phyloP scores from a whole-genome alignment of 768 basidiomycete species.

The Pulveroboletus frians region DNA sequence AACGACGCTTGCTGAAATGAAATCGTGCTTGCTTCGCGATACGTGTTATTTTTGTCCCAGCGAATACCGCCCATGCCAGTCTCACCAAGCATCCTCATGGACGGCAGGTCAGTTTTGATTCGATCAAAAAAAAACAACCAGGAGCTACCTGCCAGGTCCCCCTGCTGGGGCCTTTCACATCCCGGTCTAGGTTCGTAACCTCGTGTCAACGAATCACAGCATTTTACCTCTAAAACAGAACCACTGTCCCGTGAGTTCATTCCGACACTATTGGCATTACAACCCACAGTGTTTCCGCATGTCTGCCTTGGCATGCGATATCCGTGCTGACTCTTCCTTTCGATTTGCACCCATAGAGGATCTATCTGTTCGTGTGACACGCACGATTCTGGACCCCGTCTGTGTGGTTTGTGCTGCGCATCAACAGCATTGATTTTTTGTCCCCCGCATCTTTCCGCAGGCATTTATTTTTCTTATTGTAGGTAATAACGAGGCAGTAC shows the following conservation, averaged over 20 bases:
- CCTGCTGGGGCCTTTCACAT: neutral
- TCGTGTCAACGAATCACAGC: constrained; percentile 20
- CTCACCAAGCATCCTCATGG: neutral
- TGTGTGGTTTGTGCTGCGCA: neutral
- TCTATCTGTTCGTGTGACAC: neutral
- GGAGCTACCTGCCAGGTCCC: neutral
- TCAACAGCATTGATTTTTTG: neutral
- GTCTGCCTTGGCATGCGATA: constrained; percentile 14
- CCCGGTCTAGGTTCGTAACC: constrained; percentile 9
- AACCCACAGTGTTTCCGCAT: constrained; percentile 20
- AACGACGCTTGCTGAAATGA: constrained; percentile 8
- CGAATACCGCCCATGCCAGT: neutral
- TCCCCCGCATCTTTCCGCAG: constrained; percentile 4
- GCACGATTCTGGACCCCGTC: neutral
- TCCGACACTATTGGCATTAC: constrained; percentile 12
- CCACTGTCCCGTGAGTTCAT: constrained; percentile 9
- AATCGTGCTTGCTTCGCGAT: constrained; percentile 1
- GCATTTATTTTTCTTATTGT: constrained; percentile 6
- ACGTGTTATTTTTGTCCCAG: neutral
- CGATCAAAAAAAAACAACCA: neutral
- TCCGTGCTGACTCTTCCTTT: constrained; percentile 10
- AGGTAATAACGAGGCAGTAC: constrained; percentile 17
- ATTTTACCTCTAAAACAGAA: constrained; percentile 17
- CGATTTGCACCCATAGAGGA: neutral
- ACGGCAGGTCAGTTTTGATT: neutral